phyloP scores from a whole-genome alignment of 345 rosid species.

The Anacardium occidentale region DNA sequence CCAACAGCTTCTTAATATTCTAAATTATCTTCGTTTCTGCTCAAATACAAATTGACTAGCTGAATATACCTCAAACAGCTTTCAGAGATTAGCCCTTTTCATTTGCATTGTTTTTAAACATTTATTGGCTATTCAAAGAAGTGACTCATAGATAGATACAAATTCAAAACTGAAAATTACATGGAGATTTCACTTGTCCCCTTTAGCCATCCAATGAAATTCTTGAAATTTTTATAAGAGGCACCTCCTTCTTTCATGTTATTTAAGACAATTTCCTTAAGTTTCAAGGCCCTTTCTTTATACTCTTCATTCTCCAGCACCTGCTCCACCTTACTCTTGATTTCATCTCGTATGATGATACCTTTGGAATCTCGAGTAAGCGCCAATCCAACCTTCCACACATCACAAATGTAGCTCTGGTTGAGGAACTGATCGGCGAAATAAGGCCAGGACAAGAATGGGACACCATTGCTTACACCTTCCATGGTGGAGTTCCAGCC shows the following conservation, averaged over 20 bases:
- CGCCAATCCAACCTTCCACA: neutral
- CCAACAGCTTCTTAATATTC: no score
- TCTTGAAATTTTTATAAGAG: neutral
- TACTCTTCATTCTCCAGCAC: neutral
- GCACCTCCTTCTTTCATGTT: neutral
- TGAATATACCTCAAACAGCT: no score
- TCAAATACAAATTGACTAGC: no score
- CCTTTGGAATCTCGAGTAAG: neutral
- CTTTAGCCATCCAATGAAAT: neutral
- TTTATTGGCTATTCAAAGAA: no score
- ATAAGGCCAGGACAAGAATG: slow-evolving; percentile 6
- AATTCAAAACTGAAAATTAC: no score
- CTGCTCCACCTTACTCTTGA: neutral
- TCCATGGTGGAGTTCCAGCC: slow-evolving; percentile 2
- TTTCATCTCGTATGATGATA: neutral
- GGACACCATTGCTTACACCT: neutral
- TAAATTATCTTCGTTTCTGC: no score
- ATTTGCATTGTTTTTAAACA: no score
- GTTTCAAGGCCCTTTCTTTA: neutral
- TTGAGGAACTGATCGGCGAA: slow-evolving; percentile 9
- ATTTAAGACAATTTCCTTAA: neutral
- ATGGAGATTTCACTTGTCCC: no score
- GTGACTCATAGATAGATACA: no score
- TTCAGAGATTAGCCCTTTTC: no score
- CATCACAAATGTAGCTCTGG: slow-evolving; percentile 4